Base-by-base conservation (phyloP, 2,329 filamentous ascomycete species). In the Neopestalotiopsis rosae region DNA sequence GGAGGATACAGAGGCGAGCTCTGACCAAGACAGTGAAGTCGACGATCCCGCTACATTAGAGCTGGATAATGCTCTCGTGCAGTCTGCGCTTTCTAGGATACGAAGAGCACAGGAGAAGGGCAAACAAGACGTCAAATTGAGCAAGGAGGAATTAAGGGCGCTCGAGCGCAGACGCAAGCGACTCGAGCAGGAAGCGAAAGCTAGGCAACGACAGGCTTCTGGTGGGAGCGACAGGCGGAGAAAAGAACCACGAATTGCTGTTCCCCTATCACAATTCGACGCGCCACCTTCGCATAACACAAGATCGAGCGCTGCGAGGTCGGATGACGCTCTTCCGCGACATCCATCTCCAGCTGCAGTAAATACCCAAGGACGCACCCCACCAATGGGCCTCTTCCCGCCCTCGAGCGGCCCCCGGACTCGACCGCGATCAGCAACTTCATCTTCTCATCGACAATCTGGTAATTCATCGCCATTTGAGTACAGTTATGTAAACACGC, bases 11-110 rank as follows among this genome's bases (percentile, higher is more conserved):
- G 85, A 84, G 67, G 81, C 83, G 67, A 83, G 85, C 65, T 79
- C 78, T 49, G 84, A 83, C n/a, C 81, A 85, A 59, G 84, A 85
- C 64, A 82, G 82, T 66, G 82, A 87, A 61, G 84, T 88, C 67
- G 85, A 89, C 66, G 87, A 89, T 71, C 76, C 89, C 71, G 85
- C 87, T 69, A 84, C 88, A 72, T 84, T 84, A 74, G 90, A 93
- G 69, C 88, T 88, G 74, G 94, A 97, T 78, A 92, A 95, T 73
- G 86, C 88, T 71, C 81, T 97, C 74, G 89, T 96, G 72, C 91
- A 94, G 72, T 89, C 89, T 72, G 95, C 95, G 56, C 82, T 97
- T 79, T 90, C 91, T 74, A 91, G 94, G 73, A 97, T 98, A 77
- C 89, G 91, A 72, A 88, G 90, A 72, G 94, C 95, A 17, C 90